These are phyloP conservation scores for Schrenkiella parvula DNA, from an alignment of 345 rosid genomes.

Conservation along the genomic window DNA sequence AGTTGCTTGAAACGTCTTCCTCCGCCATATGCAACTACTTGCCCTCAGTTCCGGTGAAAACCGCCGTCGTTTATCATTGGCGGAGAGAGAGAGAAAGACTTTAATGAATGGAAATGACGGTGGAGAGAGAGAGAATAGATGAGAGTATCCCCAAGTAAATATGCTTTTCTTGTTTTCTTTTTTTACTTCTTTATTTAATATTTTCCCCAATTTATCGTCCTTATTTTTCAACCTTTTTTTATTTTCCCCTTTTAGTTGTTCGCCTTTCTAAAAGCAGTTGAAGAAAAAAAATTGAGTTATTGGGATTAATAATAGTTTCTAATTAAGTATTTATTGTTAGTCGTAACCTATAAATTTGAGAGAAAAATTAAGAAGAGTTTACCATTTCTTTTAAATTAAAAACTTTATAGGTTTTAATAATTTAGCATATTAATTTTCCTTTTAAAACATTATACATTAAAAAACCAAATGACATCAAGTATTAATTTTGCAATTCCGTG, in stretches of 20 bases:
- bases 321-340: not conserved
- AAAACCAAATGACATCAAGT: not conserved
- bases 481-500: not conserved
- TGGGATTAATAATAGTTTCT: conserved; percentile 11
- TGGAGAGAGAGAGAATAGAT: conserved; percentile 16
- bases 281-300: not conserved
- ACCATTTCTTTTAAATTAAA: not conserved
- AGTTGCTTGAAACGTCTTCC: conserved; percentile 48
- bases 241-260: not conserved
- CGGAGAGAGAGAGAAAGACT: conserved; percentile 3
- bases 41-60: conserved; percentile 10
- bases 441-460: too few relatives aligned
- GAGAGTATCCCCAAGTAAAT: not conserved
- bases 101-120: conserved; percentile 13
- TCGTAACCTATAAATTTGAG: conserved; percentile 2
- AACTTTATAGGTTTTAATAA: too few relatives aligned
- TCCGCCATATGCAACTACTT: conserved; percentile 35
- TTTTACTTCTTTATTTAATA: not conserved
- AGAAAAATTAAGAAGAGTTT: not conserved
- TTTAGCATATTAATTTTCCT: too few relatives aligned
- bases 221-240: not conserved
- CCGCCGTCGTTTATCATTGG: conserved; percentile 32
- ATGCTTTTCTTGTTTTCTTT: not conserved
- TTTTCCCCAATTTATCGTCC: not conserved
- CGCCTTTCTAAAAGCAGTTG: conserved; percentile 25